Evolutionary conservation across 2,329 filamentous ascomycete genomes (phyloP).

Genomic region (Bipolaris oryzae): DNA sequence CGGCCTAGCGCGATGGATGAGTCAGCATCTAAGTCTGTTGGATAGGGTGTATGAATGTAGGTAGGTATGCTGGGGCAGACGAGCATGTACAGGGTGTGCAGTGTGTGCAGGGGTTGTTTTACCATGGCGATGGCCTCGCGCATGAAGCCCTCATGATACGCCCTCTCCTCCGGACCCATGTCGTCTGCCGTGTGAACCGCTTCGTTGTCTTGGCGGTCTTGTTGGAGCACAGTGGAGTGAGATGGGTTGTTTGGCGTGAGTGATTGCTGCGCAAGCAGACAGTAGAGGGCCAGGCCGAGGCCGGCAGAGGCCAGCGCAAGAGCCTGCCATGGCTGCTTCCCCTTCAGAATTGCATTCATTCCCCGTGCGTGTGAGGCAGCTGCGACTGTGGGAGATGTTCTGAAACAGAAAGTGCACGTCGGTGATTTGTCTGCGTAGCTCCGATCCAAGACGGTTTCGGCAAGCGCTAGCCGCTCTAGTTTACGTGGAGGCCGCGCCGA

Average conservation of each 20-base stretch:
- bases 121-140: slow-evolving; percentile 87
- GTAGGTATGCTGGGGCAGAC: neutral
- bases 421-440: slow-evolving; percentile 23
- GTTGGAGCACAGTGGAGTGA: slow-evolving; percentile 16
- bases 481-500: slow-evolving; percentile 38
- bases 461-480: slow-evolving; percentile 32
- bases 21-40: slow-evolving; percentile 22
- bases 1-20: slow-evolving; percentile 63
- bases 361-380: slow-evolving; percentile 22
- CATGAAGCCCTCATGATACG: slow-evolving; percentile 72
- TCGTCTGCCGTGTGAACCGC: slow-evolving; percentile 32
- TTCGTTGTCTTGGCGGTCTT: slow-evolving; percentile 35
- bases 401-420: slow-evolving; percentile 30
- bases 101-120: slow-evolving; percentile 28
- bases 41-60: neutral
- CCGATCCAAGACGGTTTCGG: slow-evolving; percentile 34
- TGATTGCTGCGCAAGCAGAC: slow-evolving; percentile 19
- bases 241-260: slow-evolving; percentile 13
- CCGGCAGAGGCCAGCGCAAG: slow-evolving; percentile 27
- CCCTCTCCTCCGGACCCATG: slow-evolving; percentile 49
- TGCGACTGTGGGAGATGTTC: slow-evolving; percentile 22
- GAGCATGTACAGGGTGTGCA: slow-evolving; percentile 9
- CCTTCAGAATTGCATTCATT: slow-evolving; percentile 8
- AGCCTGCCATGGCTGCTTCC: slow-evolving; percentile 31
- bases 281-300: slow-evolving; percentile 30